These are phyloP conservation scores for Pyropia yezoensis DNA, from an alignment of 23 red algal species.

Conservation along the genomic window DNA sequence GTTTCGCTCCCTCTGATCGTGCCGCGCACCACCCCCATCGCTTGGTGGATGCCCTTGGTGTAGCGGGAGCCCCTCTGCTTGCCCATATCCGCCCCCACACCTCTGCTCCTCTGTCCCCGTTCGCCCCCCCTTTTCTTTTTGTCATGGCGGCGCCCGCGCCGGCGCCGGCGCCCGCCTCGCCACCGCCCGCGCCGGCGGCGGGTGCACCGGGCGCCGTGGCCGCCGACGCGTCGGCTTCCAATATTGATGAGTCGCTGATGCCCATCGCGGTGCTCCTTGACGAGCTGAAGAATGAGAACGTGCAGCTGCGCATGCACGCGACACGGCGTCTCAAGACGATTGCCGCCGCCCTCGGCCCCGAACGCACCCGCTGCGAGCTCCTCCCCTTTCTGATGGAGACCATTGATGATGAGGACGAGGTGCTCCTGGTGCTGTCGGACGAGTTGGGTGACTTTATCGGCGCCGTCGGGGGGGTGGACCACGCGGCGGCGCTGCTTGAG, in stretches of 20 bases:
- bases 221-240: no score
- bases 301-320: conserved; percentile 79
- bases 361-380: conserved; percentile 88
- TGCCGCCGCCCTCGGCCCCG: conserved; percentile 73
- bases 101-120: no score
- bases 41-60: no score
- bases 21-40: no score
- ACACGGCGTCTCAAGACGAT: conserved; percentile 77
- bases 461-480: conserved; percentile 62
- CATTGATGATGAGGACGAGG: conserved; percentile 97
- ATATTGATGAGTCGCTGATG: conserved; percentile 50
- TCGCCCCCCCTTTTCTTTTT: no score
- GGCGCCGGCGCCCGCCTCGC: no score
- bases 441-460: conserved; percentile 85
- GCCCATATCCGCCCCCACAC: no score
- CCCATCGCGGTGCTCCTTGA: conserved; percentile 94
- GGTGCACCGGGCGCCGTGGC: no score
- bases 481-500: conserved; percentile 57
- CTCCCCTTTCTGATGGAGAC: conserved; percentile 94
- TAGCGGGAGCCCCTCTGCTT: no score
- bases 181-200: no score
- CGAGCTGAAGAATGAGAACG: conserved; percentile 86
- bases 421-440: conserved; percentile 81
- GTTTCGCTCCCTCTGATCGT: no score
- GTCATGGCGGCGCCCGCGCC: no score